Evolutionary conservation across 495 filamentous ascomycete genomes (phyloP).

Genomic region (Neurospora discreta): DNA sequence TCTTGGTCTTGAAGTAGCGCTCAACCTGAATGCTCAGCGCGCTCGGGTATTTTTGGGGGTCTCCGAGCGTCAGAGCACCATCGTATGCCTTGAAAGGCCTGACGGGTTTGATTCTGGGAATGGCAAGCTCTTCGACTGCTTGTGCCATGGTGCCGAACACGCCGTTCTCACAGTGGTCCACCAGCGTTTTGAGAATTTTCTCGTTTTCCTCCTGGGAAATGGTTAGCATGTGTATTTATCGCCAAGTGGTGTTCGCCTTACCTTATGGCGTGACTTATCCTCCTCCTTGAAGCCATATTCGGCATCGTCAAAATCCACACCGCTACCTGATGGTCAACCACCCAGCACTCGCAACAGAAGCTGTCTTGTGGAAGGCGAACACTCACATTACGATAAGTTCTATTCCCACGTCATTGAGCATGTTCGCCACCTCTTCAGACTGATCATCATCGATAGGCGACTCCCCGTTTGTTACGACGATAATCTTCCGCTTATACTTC

Average conservation of each 20-base stretch:
- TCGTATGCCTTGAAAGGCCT: slow-evolving; percentile 67
- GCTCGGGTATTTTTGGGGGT: slow-evolving; percentile 60
- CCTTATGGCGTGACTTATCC: slow-evolving; percentile 63
- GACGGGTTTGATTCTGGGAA: slow-evolving; percentile 61
- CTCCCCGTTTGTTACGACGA: slow-evolving; percentile 72
- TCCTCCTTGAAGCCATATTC: slow-evolving; percentile 93
- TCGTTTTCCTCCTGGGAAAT: slow-evolving; percentile 46
- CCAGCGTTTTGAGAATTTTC: slow-evolving; percentile 46
- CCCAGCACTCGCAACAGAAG: neutral
- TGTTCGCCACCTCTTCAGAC: slow-evolving; percentile 52
- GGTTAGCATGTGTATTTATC: neutral
- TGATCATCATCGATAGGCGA: slow-evolving; percentile 57
- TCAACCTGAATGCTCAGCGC: slow-evolving; percentile 79
- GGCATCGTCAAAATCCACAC: slow-evolving; percentile 87
- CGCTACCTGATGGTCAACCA: slow-evolving; percentile 36
- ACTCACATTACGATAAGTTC: slow-evolving; percentile 71
- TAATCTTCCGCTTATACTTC: slow-evolving; percentile 77
- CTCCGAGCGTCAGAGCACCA: slow-evolving; percentile 69
- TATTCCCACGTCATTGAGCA: slow-evolving; percentile 64
- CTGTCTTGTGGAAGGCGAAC: neutral
- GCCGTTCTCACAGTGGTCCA: slow-evolving; percentile 50
- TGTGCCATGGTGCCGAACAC: slow-evolving; percentile 74
- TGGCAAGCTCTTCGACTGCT: slow-evolving; percentile 61
- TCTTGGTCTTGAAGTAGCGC: slow-evolving; percentile 74
- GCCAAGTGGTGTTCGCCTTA: slow-evolving; percentile 12